A percentile compares a stretch with the other conserved stretches of the same genome.
Conservation (phyloP, 768 basidiomycete genomes). For the Exsudoporus frostii region DNA sequence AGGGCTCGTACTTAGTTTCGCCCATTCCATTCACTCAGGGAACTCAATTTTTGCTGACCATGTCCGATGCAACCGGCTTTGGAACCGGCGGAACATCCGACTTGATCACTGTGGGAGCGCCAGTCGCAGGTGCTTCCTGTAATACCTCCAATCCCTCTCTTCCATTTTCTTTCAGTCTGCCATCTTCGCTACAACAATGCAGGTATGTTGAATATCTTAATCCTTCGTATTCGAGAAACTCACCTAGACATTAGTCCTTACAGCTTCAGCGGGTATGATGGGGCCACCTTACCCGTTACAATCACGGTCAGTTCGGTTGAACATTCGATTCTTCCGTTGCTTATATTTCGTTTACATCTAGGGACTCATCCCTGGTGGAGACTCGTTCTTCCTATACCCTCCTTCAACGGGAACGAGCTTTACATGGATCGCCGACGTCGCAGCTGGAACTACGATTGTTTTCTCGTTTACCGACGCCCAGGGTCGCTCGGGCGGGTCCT, state of each 20-base stretch:
- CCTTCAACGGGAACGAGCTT: conserved; percentile 36
- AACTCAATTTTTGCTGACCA: conserved; percentile 49
- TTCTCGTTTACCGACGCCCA: conserved; percentile 53
- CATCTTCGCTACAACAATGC: conserved; percentile 58
- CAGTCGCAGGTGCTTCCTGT: conserved; percentile 44
- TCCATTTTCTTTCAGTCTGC: conserved; percentile 48
- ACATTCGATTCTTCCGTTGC: not conserved
- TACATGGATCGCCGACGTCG: conserved; percentile 57
- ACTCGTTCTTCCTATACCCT: conserved; percentile 43
- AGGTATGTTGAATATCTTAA: conserved; percentile 35
- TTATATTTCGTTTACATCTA: conserved; percentile 21
- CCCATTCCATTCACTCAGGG: conserved; percentile 41
- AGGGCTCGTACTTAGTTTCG: conserved; percentile 48
- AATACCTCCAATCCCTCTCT: conserved; percentile 43
- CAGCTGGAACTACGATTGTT: conserved; percentile 54
- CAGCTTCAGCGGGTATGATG: conserved; percentile 41
- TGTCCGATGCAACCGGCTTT: conserved; percentile 74
- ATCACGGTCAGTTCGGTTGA: conserved; percentile 41
- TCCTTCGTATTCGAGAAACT: not conserved
- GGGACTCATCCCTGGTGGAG: conserved; percentile 65
- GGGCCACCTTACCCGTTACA: conserved; percentile 51
- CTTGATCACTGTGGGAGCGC: conserved; percentile 46
- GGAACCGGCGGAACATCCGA: conserved; percentile 58
- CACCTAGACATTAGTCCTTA: conserved; percentile 38
- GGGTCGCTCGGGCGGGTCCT: conserved; percentile 56